These are phyloP conservation scores for Talaromyces nanjingensis DNA, from an alignment of 495 filamentous ascomycete species.

Conservation along the genomic window DNA sequence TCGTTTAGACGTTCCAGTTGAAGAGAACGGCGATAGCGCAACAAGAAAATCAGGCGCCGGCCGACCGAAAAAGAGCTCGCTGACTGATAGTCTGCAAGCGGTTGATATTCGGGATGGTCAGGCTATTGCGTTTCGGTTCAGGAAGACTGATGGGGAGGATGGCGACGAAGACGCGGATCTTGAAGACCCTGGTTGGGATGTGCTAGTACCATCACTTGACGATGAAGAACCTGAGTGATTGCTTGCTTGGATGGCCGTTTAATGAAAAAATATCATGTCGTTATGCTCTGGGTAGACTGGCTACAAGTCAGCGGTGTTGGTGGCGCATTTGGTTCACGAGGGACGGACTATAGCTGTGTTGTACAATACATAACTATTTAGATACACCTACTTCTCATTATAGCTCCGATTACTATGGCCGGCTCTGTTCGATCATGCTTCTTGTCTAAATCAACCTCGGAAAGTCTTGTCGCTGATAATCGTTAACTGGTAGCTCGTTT, in stretches of 20 bases:
- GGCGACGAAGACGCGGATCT: conserved; percentile 22
- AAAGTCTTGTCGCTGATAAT: not conserved
- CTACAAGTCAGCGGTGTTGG: not conserved
- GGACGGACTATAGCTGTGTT: not conserved
- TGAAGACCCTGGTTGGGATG: conserved; percentile 56
- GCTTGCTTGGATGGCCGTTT: not conserved
- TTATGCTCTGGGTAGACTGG: not conserved
- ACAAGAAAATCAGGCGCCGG: conserved; percentile 31
- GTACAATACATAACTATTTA: not conserved
- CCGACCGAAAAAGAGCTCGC: conserved; percentile 26
- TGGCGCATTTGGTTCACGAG: not conserved
- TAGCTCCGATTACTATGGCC: too few species aligned
- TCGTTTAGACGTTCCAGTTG: conserved; percentile 30
- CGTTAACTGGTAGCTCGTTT: not conserved
- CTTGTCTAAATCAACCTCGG: not conserved
- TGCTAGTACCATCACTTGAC: conserved; percentile 55
- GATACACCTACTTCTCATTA: not conserved
- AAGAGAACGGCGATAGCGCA: conserved; percentile 32
- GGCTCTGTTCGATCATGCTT: not conserved
- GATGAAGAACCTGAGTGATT: conserved; percentile 34
- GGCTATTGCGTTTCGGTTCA: conserved; percentile 66
- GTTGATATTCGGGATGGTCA: conserved; percentile 50
- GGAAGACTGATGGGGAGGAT: conserved; percentile 13
- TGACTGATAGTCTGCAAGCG: conserved; percentile 35
- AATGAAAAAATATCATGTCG: not conserved